Conservation (phyloP, 2,329 filamentous ascomycete species). For the Colletotrichum higginsianum region DNA sequence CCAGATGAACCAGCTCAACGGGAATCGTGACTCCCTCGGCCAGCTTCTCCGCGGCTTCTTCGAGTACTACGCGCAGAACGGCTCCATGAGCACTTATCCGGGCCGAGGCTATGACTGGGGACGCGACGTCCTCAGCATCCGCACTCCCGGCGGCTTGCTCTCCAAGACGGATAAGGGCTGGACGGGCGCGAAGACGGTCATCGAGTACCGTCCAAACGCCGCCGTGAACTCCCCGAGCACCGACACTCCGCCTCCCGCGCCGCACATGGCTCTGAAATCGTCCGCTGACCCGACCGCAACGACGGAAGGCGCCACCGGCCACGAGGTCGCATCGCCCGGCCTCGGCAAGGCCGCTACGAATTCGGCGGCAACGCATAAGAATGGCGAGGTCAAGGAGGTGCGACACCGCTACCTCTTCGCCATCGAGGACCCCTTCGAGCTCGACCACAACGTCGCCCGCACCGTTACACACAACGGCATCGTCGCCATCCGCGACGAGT, state of each 20-base stretch:
- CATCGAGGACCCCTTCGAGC: conserved; percentile 93
- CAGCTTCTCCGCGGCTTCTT: conserved; percentile 87
- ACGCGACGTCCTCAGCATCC: conserved; percentile 82
- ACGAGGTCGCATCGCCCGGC: conserved; percentile 28
- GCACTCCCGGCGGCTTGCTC: conserved; percentile 78
- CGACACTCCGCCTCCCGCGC: conserved; percentile 13
- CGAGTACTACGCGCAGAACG: conserved; percentile 82
- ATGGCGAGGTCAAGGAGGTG: conserved; percentile 74
- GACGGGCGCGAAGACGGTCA: conserved; percentile 83
- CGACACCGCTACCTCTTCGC: conserved; percentile 87
- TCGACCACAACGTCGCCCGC: conserved; percentile 88
- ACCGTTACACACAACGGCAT: conserved; percentile 89
- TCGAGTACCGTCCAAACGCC: conserved; percentile 40
- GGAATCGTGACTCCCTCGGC: conserved; percentile 80
- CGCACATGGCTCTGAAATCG: conserved; percentile 13
- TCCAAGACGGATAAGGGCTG: conserved; percentile 86
- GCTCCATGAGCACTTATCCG: conserved; percentile 65
- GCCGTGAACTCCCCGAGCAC: conserved; percentile 20
- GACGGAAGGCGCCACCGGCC: neutral
- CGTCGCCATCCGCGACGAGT: conserved; percentile 86
- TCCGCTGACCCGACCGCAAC: conserved; percentile 9
- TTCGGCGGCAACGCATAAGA: conserved; percentile 46
- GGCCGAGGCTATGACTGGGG: conserved; percentile 83
- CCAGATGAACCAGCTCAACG: conserved; percentile 70
- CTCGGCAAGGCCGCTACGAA: conserved; percentile 23